Conservation (phyloP, 495 filamentous ascomycete species). For the Penicillium lividum region DNA sequence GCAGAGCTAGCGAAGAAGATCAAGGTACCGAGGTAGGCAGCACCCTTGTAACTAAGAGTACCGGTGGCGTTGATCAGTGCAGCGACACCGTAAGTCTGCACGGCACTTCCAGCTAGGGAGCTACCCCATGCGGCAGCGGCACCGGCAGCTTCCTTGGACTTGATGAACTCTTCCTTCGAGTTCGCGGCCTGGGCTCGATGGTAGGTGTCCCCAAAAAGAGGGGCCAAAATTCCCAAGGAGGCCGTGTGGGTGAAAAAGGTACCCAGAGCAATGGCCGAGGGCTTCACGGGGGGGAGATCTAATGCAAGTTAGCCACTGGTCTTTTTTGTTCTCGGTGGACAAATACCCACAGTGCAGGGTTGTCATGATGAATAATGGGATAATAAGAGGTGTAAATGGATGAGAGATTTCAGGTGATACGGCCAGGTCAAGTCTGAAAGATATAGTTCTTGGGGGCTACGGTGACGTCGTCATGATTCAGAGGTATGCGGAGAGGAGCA, state of each 20-base stretch:
- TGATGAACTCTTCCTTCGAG: slow-evolving; percentile 94
- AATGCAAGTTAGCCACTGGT: slow-evolving; percentile 1
- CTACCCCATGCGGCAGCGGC: slow-evolving; percentile 89
- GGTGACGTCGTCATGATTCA: slow-evolving; percentile 51
- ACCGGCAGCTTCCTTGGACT: slow-evolving; percentile 85
- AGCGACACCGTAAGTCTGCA: slow-evolving; percentile 93
- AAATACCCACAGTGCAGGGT: slow-evolving; percentile 62
- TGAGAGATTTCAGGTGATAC: background rate
- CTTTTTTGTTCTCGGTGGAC: background rate
- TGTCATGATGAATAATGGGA: slow-evolving; percentile 49
- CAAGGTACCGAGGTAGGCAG: slow-evolving; percentile 86
- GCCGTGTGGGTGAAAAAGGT: slow-evolving; percentile 90
- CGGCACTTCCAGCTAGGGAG: slow-evolving; percentile 80
- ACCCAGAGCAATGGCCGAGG: slow-evolving; percentile 93
- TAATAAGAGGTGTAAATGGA: background rate
- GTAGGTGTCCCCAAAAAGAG: slow-evolving; percentile 94
- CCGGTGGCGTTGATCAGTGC: slow-evolving; percentile 95
- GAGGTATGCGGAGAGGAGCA: slow-evolving; percentile 21
- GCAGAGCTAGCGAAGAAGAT: slow-evolving; percentile 91
- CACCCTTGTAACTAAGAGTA: slow-evolving; percentile 93
- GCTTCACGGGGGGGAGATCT: slow-evolving; percentile 97
- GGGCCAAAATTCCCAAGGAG: slow-evolving; percentile 77
- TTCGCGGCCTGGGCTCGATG: slow-evolving; percentile 88
- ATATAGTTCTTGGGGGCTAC: background rate
- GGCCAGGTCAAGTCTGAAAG: background rate